Percentiles rank a stretch among this genome's conserved stretches.
These are phyloP conservation scores for Colletotrichum agaves DNA, from an alignment of 2,329 filamentous ascomycete species.

Conservation along the genomic window DNA sequence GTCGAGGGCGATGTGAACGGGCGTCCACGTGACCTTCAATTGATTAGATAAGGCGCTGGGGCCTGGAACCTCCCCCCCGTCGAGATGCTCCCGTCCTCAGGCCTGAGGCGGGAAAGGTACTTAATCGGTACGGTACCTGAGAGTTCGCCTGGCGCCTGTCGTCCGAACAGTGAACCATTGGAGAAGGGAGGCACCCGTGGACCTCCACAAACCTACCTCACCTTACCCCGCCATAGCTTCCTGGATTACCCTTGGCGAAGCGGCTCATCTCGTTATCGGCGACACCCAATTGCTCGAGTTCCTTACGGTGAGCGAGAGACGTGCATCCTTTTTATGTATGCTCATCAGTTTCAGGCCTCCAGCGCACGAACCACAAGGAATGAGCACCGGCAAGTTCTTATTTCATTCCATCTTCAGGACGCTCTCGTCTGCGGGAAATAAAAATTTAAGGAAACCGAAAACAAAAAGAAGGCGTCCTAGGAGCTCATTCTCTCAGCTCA, in stretches of 20 bases:
- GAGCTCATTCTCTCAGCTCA: background rate
- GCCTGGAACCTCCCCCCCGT: background rate
- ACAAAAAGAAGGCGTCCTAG: background rate
- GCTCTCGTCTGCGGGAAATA: background rate
- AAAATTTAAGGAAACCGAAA: background rate
- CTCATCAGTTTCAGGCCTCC: conserved; percentile 12
- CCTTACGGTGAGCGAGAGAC: conserved; percentile 7
- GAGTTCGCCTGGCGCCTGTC: conserved; percentile 21
- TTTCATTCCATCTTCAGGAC: conserved; percentile 24
- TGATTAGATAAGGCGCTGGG: background rate
- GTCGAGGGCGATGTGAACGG: conserved; percentile 33
- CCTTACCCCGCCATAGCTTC: conserved; percentile 31
- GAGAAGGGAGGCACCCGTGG: conserved; percentile 18
- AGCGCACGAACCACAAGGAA: conserved; percentile 4
- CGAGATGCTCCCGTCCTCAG: too few species aligned
- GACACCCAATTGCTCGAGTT: conserved; percentile 13
- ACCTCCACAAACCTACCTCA: conserved; percentile 16
- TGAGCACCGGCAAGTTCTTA: background rate
- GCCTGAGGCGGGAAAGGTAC: background rate
- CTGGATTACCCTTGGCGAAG: conserved; percentile 11
- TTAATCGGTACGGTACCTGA: background rate
- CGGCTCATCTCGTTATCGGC: conserved; percentile 9
- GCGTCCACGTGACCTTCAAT: conserved; percentile 31
- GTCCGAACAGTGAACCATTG: conserved; percentile 34
- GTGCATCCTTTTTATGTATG: background rate